Evolutionary conservation across 495 filamentous ascomycete species (phyloP).

Genomic region (Articulospora tetracladia): DNA sequence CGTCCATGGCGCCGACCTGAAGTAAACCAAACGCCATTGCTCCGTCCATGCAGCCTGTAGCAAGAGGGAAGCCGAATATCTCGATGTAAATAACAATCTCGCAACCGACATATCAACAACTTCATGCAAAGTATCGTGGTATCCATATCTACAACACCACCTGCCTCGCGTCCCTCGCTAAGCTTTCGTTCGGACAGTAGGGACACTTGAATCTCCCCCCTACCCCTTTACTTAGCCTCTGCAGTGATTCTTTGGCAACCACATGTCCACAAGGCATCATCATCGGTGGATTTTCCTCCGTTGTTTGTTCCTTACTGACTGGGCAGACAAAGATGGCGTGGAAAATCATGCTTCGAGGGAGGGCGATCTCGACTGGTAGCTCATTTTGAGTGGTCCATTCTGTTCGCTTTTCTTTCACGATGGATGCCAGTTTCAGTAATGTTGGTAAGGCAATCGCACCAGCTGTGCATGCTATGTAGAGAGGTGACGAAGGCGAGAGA

Average conservation of each 20-base stretch:
- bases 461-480: constrained; percentile 88
- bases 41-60: background rate
- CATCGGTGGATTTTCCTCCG: constrained; percentile 91
- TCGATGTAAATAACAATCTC: background rate
- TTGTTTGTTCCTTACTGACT: constrained; percentile 92
- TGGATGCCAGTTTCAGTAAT: constrained; percentile 74
- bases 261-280: constrained; percentile 98
- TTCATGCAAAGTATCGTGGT: background rate
- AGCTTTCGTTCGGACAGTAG: constrained; percentile 87
- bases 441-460: constrained; percentile 87
- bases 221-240: constrained; percentile 67
- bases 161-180: constrained; percentile 68
- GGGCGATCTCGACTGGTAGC: constrained; percentile 86
- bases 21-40: background rate
- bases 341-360: constrained; percentile 83
- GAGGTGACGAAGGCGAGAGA: constrained; percentile 79
- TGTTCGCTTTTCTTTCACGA: constrained; percentile 81
- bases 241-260: constrained; percentile 77
- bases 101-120: too few species aligned
- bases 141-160: constrained; percentile 47
- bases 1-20: background rate
- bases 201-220: constrained; percentile 86
- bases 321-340: constrained; percentile 98
- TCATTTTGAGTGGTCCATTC: constrained; percentile 94
- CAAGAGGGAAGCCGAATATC: too few species aligned